Evolutionary conservation across 306 rosid species (phyloP), one percentile per base, ranked within the genome.

Genomic region (Dryas drummondii): DNA sequence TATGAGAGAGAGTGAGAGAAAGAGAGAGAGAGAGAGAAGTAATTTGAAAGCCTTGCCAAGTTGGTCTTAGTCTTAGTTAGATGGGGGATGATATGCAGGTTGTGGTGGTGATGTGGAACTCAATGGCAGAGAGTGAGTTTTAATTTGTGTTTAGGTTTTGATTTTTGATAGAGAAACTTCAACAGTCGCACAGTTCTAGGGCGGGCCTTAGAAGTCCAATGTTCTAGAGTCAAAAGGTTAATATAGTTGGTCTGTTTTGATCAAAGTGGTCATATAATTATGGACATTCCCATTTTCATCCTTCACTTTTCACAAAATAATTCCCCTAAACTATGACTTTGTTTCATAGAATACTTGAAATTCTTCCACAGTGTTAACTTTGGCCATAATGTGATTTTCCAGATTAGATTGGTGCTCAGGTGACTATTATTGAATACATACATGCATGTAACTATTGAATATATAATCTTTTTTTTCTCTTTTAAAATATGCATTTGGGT

Each of bases 1-100:
- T 32, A 32, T 32, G 37, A 32, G 37, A 32, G 37, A 32, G 37
- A 32, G 1, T 1, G 45, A 27, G 9, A 56, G 22, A 59, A 6
- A 17, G 9, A 47, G 58, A 74, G 70, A 73, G 80, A 72, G 78
- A 77, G 66, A 71, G 81, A 86, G 66, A 86, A 89, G 97, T 93
- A 86, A 82, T 32, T 59, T 83, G 77, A 76, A 93, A 91, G 97
- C 68, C 84, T 82, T 80, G 48, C 57, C 71, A 50, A 58, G 90
- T 83, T 82, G 83, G 90, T 85, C 82, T 40, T 66, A 74, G 81
- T 84, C 93, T 52, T 68, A 71, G 70, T 63, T 80, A 76, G 87
- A 60, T 81, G 89, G 80, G 80, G 68, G 44, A 45, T 68, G 76
- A 74, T 63, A 14, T 16, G 63, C 52, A 83, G 84, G 85, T 40